phyloP scores from a whole-genome alignment of 139 green algal genomes.

The Astrephomene gubernaculifera region DNA sequence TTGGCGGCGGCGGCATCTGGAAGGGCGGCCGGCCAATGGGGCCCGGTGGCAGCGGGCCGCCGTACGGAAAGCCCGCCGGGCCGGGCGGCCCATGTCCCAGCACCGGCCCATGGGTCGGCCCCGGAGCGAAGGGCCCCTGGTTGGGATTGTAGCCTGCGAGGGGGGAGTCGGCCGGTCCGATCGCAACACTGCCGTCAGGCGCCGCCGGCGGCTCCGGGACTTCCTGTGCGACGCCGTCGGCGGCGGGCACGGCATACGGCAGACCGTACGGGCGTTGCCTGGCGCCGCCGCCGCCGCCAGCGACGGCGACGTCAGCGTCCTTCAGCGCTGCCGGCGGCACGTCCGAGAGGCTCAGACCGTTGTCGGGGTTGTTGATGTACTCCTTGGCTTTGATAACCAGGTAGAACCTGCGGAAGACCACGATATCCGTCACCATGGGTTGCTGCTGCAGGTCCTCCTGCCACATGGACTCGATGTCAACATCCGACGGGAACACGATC shows the following conservation, averaged over 20 bases:
- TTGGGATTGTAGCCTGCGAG: background rate
- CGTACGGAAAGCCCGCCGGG: background rate
- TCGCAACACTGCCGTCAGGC: background rate
- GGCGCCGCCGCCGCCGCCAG: too few relatives aligned
- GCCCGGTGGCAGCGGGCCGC: background rate
- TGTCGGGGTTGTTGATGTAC: background rate
- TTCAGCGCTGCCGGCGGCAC: constrained; percentile 6
- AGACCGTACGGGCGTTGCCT: background rate
- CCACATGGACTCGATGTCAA: background rate
- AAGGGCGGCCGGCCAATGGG: background rate
- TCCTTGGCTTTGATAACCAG: background rate
- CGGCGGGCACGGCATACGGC: constrained; percentile 13
- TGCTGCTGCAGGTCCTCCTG: background rate
- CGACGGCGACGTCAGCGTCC: background rate
- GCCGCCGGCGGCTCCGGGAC: too few relatives aligned
- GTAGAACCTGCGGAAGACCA: background rate
- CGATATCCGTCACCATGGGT: background rate
- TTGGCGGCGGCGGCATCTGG: background rate
- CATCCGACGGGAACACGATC: background rate
- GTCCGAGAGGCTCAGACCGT: too few relatives aligned
- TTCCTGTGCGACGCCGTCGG: too few relatives aligned
- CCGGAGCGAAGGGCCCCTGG: background rate
- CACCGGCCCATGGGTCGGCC: too few relatives aligned
- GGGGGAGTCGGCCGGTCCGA: background rate
- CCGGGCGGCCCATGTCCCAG: too few relatives aligned